Evolutionary conservation across 139 green algal genomes (phyloP).

Genomic region (Protoeuglena noctilucae): DNA sequence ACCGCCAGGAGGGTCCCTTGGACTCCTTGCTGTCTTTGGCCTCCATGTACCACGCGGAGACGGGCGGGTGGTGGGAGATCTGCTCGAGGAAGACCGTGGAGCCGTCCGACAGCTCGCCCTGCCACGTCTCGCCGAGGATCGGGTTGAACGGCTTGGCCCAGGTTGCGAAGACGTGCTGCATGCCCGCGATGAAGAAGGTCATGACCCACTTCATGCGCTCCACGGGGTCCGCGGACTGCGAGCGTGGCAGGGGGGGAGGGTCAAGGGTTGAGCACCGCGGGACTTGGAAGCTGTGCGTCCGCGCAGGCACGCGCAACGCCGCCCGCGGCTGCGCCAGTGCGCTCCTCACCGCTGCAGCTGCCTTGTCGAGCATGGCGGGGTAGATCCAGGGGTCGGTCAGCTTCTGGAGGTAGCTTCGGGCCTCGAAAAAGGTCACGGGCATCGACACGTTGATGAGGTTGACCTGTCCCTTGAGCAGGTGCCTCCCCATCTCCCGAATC

Average conservation of each 20-base stretch:
- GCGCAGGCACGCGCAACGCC: no score
- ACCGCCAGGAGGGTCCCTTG: no score
- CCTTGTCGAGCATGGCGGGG: slow-evolving; percentile 20
- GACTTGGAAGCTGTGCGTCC: no score
- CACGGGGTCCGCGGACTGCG: slow-evolving; percentile 28
- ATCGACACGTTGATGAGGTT: slow-evolving; percentile 67
- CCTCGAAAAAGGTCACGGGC: slow-evolving; percentile 70
- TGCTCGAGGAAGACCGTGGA: slow-evolving; percentile 58
- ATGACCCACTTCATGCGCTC: slow-evolving; percentile 48
- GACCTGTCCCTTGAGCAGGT: slow-evolving; percentile 41
- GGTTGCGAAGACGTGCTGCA: slow-evolving; percentile 29
- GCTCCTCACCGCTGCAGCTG: no score
- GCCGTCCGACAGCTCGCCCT: slow-evolving; percentile 38
- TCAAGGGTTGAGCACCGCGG: no score
- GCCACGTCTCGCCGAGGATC: slow-evolving; percentile 72
- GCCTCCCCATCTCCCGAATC: slow-evolving; percentile 46
- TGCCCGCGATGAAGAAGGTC: slow-evolving; percentile 49
- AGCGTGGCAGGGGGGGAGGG: no score
- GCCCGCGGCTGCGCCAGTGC: no score
- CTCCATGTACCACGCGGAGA: slow-evolving; percentile 56
- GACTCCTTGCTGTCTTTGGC: no score
- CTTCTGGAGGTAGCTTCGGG: slow-evolving; percentile 68
- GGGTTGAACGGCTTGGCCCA: slow-evolving; percentile 81
- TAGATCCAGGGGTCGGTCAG: slow-evolving; percentile 60
- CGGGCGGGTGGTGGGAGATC: slow-evolving; percentile 58